A percentile compares a stretch with the other conserved stretches of the same genome.
Conservation (phyloP, 208 protist genomes). For the Herpetomonas tarakana region DNA sequence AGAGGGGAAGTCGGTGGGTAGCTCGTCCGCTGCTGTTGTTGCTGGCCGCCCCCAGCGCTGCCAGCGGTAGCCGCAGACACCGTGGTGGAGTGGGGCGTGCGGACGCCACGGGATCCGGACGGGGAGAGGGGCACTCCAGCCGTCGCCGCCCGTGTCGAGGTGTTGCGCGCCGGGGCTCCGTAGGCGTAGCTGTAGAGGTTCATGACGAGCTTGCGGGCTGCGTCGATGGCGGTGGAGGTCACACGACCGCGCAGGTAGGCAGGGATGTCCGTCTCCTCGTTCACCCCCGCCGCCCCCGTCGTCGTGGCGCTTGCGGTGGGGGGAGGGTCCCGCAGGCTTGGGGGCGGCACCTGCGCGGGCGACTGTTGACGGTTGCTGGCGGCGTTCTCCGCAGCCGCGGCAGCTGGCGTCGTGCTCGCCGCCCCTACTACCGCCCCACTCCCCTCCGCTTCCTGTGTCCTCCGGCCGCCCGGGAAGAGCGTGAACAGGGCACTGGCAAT, state of each 20-base stretch:
- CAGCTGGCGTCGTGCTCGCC: constrained; percentile 2
- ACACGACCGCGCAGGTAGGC: constrained; percentile 47
- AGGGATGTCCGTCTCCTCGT: not conserved
- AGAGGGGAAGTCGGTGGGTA: no score
- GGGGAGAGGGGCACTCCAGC: constrained; percentile 3
- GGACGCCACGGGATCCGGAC: not conserved
- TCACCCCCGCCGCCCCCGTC: no score
- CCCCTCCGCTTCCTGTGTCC: not conserved
- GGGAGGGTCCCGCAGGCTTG: no score
- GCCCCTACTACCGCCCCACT: not conserved
- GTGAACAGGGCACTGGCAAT: constrained; percentile 43
- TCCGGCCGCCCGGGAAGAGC: constrained; percentile 4
- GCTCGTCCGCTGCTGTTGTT: not conserved
- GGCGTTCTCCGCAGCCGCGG: not conserved
- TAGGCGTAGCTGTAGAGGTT: constrained; percentile 61
- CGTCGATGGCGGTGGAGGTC: constrained; percentile 33
- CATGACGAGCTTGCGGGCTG: constrained; percentile 39
- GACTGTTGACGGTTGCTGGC: constrained; percentile 5
- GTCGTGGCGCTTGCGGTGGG: not conserved
- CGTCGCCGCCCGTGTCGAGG: not conserved
- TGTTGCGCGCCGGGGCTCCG: constrained; percentile 14
- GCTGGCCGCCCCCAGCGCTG: no score
- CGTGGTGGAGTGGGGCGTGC: not conserved
- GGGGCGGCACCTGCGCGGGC: not conserved
- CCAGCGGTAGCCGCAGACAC: no score